These are phyloP conservation scores for Gastrolobium villosum DNA, from an alignment of 306 rosid species.

Conservation along the genomic window DNA sequence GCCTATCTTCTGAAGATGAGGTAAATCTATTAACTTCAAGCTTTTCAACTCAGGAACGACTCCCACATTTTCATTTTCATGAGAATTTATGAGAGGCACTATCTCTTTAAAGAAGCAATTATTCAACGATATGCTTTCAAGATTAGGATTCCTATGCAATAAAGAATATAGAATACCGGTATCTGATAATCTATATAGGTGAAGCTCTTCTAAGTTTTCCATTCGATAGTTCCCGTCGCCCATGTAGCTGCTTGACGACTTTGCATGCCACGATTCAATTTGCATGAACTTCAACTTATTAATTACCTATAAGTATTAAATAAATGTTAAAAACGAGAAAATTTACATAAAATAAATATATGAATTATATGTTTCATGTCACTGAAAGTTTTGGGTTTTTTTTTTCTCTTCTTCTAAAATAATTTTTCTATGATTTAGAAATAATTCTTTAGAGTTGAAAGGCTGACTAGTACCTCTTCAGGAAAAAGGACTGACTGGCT, in stretches of 20 bases:
- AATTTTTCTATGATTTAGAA: not conserved
- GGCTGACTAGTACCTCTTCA: not conserved
- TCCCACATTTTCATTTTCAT: not conserved
- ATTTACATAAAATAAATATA: not conserved
- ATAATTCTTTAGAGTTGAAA: not conserved
- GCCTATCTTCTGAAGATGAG: not conserved
- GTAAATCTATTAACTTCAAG: not conserved
- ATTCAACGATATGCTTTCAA: not conserved
- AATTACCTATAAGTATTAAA: constrained; percentile 17
- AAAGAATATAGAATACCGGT: constrained; percentile 19
- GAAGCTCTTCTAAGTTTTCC: constrained; percentile 11
- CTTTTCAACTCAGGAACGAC: constrained; percentile 32
- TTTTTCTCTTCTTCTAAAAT: not conserved
- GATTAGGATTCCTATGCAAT: constrained; percentile 34
- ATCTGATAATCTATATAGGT: not conserved
- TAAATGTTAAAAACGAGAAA: not conserved
- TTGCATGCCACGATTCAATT: not conserved
- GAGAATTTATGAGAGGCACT: not conserved
- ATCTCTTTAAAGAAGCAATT: not conserved
- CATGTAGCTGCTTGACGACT: not conserved
- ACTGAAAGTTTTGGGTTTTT: too few species aligned
- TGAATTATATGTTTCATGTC: too few species aligned
- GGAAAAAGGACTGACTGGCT: not conserved
- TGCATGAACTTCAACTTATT: constrained; percentile 29
- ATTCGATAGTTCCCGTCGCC: not conserved